Percentiles rank a stretch among this genome's conserved stretches.
Evolutionary conservation across 306 rosid genomes (phyloP).

Genomic region (Casuarina cunninghamiana): DNA sequence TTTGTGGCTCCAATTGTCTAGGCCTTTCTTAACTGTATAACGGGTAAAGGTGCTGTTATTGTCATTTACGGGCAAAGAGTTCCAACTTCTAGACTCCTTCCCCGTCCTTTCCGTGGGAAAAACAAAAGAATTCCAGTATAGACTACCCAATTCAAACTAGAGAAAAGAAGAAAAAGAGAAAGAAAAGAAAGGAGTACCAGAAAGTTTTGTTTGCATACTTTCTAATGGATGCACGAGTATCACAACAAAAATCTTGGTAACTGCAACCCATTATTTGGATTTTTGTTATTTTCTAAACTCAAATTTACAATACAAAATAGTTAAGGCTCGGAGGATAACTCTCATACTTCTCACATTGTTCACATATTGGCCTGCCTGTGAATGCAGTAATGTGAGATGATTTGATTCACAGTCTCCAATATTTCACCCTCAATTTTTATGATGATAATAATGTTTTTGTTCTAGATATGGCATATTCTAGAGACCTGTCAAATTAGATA

Average conservation of each 20-base stretch:
- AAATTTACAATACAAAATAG: not conserved
- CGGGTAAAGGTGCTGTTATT: no score
- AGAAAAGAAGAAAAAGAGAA: not conserved
- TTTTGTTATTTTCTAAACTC: not conserved
- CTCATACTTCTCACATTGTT: not conserved
- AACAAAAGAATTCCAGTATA: no score
- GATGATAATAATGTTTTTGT: not conserved
- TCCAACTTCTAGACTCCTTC: no score
- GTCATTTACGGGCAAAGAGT: no score
- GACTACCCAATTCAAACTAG: no score
- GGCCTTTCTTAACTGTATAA: no score
- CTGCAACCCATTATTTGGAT: not conserved
- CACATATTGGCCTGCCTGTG: not conserved
- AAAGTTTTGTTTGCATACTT: not conserved
- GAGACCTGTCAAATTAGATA: not conserved
- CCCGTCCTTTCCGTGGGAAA: no score
- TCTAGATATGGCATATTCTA: not conserved
- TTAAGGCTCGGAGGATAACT: not conserved
- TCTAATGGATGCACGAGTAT: not conserved
- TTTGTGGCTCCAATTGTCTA: no score
- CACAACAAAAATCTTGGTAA: not conserved
- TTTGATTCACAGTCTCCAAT: not conserved
- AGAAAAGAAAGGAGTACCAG: not conserved
- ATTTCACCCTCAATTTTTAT: not conserved
- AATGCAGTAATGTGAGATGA: not conserved